Conservation (phyloP, 148 eudicot genomes). For the Rhododendron griersonianum region DNA sequence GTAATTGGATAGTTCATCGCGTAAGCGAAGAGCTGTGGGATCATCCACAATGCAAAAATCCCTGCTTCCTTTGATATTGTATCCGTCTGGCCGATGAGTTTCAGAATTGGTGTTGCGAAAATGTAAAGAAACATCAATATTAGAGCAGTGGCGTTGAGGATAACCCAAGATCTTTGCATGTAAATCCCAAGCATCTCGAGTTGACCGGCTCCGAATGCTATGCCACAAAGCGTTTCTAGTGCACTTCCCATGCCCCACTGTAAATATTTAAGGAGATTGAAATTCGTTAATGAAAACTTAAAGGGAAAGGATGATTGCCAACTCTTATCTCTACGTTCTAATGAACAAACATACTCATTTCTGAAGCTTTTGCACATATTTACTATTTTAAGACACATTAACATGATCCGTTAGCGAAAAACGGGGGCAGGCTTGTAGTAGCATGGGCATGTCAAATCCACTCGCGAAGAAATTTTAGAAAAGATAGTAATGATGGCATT, state of each 20-base stretch:
- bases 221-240: slow-evolving; percentile 38
- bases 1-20: slow-evolving; percentile 26
- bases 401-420: too few relatives aligned
- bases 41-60: slow-evolving; percentile 25
- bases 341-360: too few relatives aligned
- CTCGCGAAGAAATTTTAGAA: too few relatives aligned
- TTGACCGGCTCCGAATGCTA: slow-evolving; percentile 35
- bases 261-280: not conserved
- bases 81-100: slow-evolving; percentile 21
- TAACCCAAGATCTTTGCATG: slow-evolving; percentile 41
- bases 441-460: too few relatives aligned
- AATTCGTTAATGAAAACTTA: not conserved
- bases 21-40: slow-evolving; percentile 42
- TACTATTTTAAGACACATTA: too few relatives aligned
- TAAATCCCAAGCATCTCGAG: slow-evolving; percentile 15
- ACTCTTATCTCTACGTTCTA: not conserved
- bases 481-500: too few relatives aligned
- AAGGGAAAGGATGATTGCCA: not conserved
- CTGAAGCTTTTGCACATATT: too few relatives aligned
- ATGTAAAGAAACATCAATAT: slow-evolving; percentile 20
- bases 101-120: slow-evolving; percentile 30
- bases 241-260: slow-evolving; percentile 41
- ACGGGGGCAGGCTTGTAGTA: too few relatives aligned
- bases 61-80: slow-evolving; percentile 26
- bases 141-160: slow-evolving; percentile 19